Base-by-base conservation (phyloP, 345 rosid genomes). In the Brassica juncea region DNA sequence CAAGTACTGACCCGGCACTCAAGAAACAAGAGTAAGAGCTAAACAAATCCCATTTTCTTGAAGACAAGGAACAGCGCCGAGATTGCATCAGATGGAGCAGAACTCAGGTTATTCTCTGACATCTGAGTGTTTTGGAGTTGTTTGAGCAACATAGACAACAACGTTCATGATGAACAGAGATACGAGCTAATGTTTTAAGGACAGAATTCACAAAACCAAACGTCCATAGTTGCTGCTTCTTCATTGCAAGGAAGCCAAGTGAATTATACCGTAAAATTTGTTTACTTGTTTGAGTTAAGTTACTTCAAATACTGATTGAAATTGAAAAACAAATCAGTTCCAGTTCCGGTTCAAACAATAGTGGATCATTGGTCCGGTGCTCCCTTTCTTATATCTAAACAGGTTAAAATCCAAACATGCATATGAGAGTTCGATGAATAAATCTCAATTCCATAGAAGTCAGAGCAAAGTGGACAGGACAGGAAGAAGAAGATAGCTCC, bases 11-110 rank as follows among this genome's bases (percentile, higher is more conserved):
- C n/a, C 79, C 82, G 0, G 73, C 84, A 8, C 76, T 81, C 21
- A 86, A 90, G 76, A 90, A 90, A 83, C 68, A 79, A 74, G 87
- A 88, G 68, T 90, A 79, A 75, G 25, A 68, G 54, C 35, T 44
- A 25, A 47, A 10, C 30, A 34, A 32, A 25, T 60, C 32, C 65
- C 66, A 5, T 44, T 6, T 54, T 49, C 2, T 0, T 16, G 16
- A 4, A 21, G n/a, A 61, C 54, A 52, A 35, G 44, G 65, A 68
- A 25, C 60, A 28, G 28, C n/a, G 44, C n/a, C 1, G 37, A 73
- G 58, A 52, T 34, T 27, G 78, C 74, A 12, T 68, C 74, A 73
- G 70, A 68, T 73, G 70, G 57, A 61, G 70, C 15, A 49, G 69
- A 73, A 32, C 31, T 79, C 70, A 49, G 44, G 62, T 47, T 28